Evolutionary conservation across 257 asterid genomes (phyloP), one percentile per base, ranked within the genome.

Genomic region (Solanum chilense): DNA sequence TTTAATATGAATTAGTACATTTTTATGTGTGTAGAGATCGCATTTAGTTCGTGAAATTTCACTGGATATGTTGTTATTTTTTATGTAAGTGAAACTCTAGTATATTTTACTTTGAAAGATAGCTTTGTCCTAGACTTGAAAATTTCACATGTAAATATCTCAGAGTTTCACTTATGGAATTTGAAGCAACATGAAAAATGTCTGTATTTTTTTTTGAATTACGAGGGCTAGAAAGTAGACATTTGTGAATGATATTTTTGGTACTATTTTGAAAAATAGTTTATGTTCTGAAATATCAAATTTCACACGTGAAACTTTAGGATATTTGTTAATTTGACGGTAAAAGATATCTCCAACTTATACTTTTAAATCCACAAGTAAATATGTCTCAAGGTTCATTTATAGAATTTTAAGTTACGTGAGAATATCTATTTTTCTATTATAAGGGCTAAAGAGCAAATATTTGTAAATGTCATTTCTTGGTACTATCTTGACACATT

Each of bases 51-150:
- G 1, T 56, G 11, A 0, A 0, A 18, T 18, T 56, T 56, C 2
- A 18, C n/a, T 56, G 62, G 0, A 56, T 56, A 56, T 52, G 4
- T 52, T 52, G 1, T 52, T 56, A 2, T 52, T 56, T n/a, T 0
- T 52, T 9, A 0, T 16, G 23, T 5, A 56, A 56, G 64, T 56
- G n/a, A 56, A 18, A 56, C n/a, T 56, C 25, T 56, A 7, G 2
- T 0, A 56, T 20, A 56, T 18, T 20, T 56, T 0, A 56, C 6
- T 21, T 58, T 3, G 1, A 3, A 58, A 20, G 25, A 58, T 20
- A 58, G 2, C 66, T 58, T 20, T 1, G 12, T 20, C 27, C 0
- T 21, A 6, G 0, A 58, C 66, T 1, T 58, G 21, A 0, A 21
- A 58, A 58, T 58, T 58, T 25, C 2, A 21, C 5, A 58, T 21